Conservation (phyloP, 1,284 basidiomycete species). For the Pyrrhoderma lamaoense region DNA sequence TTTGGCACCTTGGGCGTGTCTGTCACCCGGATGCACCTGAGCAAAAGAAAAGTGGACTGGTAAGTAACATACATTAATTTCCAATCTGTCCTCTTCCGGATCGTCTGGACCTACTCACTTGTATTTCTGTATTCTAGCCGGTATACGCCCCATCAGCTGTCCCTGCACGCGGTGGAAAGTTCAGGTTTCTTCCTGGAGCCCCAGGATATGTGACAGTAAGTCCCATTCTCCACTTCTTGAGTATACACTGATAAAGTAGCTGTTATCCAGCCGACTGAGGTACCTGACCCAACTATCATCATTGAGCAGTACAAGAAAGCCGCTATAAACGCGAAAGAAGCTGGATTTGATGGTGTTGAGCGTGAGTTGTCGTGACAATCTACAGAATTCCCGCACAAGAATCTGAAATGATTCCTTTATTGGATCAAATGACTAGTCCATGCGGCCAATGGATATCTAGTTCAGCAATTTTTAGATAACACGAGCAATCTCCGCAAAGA, state of each 20-base stretch:
- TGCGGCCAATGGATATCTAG: constrained; percentile 42
- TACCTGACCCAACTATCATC: constrained; percentile 36
- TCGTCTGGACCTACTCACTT: background rate
- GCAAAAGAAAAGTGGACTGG: constrained; percentile 22
- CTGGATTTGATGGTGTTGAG: constrained; percentile 64
- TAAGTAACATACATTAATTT: constrained; percentile 4
- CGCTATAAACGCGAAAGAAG: constrained; percentile 47
- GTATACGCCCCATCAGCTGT: constrained; percentile 36
- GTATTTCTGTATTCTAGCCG: constrained; percentile 19
- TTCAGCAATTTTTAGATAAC: constrained; percentile 51
- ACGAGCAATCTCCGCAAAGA: constrained; percentile 52
- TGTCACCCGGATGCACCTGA: constrained; percentile 25
- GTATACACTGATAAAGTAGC: no score
- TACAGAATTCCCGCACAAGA: no score
- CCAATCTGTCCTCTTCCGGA: background rate
- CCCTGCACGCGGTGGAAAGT: constrained; percentile 32
- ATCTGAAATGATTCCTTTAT: no score
- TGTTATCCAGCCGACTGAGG: constrained; percentile 31
- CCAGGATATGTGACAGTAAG: constrained; percentile 34
- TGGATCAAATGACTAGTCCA: no score
- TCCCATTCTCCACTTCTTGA: background rate
- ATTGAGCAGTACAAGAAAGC: constrained; percentile 42
- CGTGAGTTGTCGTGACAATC: no score
- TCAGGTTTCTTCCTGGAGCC: constrained; percentile 31
- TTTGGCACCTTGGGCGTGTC: constrained; percentile 28